Conservation (phyloP, 345 rosid genomes). For the Arabidopsis suecica region DNA sequence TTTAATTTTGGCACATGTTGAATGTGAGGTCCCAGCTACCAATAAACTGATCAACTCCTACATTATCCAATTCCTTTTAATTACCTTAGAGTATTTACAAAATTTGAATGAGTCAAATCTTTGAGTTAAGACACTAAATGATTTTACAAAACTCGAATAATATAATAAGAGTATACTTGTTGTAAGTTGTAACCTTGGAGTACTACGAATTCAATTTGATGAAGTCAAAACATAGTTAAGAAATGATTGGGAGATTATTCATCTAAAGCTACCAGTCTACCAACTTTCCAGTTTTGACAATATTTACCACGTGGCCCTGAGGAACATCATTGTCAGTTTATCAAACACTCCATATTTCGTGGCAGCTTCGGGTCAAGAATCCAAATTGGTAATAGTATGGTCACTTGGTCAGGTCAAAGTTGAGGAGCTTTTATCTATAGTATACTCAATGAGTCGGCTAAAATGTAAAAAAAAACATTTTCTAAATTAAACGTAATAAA, state of each 20-base stretch:
- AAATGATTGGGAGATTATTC: not conserved
- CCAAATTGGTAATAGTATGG: slow-evolving; percentile 13
- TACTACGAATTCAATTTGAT: slow-evolving; percentile 1
- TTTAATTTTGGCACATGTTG: slow-evolving; percentile 34
- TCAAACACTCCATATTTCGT: not conserved
- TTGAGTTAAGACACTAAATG: not conserved
- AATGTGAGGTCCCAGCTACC: slow-evolving; percentile 19
- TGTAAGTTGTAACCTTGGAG: not conserved
- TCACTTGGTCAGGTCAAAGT: slow-evolving; percentile 37
- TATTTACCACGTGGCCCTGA: slow-evolving; percentile 39
- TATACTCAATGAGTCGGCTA: slow-evolving; percentile 3
- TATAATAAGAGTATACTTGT: not conserved
- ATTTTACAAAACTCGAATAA: not conserved
- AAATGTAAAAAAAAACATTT: not conserved
- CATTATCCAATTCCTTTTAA: slow-evolving; percentile 13
- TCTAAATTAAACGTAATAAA: no score
- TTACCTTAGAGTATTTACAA: slow-evolving; percentile 4
- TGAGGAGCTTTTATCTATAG: slow-evolving; percentile 15
- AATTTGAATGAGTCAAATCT: slow-evolving; percentile 8
- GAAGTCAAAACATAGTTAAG: not conserved
- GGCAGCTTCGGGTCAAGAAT: slow-evolving; percentile 30
- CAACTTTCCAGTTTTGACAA: slow-evolving; percentile 35
- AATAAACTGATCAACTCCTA: slow-evolving; percentile 2
- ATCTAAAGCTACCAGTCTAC: slow-evolving; percentile 36
- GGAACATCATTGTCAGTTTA: slow-evolving; percentile 16